These are phyloP conservation scores for Eucalyptus tenuipes DNA, from an alignment of 345 rosid genomes.

Conservation along the genomic window DNA sequence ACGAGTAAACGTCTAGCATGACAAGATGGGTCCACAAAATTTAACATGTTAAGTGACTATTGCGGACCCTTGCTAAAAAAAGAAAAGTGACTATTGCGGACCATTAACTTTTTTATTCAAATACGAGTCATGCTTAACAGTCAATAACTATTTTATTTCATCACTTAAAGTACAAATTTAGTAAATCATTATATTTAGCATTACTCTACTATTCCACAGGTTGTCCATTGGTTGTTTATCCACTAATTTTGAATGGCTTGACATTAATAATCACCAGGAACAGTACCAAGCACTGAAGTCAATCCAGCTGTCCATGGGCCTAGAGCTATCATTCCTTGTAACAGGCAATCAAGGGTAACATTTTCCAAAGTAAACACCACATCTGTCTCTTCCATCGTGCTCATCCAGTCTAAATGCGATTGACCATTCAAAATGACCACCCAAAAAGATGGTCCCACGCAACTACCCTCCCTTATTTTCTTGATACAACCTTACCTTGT, in stretches of 20 bases:
- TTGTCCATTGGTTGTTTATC: background rate
- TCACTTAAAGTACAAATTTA: background rate
- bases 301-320: constrained; percentile 13
- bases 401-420: background rate
- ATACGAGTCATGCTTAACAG: background rate
- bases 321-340: background rate
- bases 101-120: background rate
- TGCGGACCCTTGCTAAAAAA: no score
- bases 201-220: background rate
- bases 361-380: background rate
- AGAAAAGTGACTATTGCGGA: background rate
- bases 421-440: constrained; percentile 8
- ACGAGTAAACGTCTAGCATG: background rate
- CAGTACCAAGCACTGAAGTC: background rate
- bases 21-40: background rate
- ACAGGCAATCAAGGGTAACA: background rate
- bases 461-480: background rate
- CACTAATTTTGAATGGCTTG: background rate
- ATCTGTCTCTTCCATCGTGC: background rate
- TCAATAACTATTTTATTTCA: background rate
- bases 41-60: background rate
- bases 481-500: background rate
- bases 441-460: constrained; percentile 2
- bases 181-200: background rate
- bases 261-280: no score